Conservation (phyloP, 139 green algal species). For the Auxenochlorella protothecoides region DNA sequence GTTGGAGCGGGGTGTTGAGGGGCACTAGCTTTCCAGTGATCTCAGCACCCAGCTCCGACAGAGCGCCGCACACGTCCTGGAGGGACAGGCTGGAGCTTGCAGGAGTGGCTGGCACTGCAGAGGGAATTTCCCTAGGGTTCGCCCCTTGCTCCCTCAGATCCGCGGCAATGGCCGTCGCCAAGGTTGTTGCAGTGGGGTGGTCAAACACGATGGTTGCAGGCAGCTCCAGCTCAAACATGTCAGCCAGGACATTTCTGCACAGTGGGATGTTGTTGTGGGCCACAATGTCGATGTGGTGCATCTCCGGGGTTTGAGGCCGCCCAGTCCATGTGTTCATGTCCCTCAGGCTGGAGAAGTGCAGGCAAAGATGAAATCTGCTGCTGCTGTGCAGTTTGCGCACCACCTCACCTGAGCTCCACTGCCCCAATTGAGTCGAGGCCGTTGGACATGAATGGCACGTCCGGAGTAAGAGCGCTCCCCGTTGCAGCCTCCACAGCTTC, state of each 20-base stretch:
- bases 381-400: constrained; percentile 2
- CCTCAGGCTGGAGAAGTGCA: too few relatives aligned
- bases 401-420: constrained; percentile 1
- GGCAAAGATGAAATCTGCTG: constrained; percentile 7
- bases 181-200: constrained; percentile 33
- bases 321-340: not conserved
- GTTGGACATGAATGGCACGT: constrained; percentile 23
- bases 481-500: constrained; percentile 12
- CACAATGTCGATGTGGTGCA: too few relatives aligned
- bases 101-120: not conserved
- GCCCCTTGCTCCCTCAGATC: too few relatives aligned
- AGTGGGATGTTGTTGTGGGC: too few relatives aligned
- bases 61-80: not conserved
- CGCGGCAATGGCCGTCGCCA: constrained; percentile 19
- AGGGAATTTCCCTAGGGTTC: too few relatives aligned
- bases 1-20: too few relatives aligned
- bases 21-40: not conserved
- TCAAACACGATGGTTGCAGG: constrained; percentile 50
- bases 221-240: constrained; percentile 25
- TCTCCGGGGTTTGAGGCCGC: constrained; percentile 19
- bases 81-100: not conserved
- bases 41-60: not conserved
- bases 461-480: constrained; percentile 3
- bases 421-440: too few relatives aligned
- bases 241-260: constrained; percentile 20